A percentile compares a stretch with the other conserved stretches of the same genome.
phyloP scores from a whole-genome alignment of 805 yeast genomes.

The Candida piceae region DNA sequence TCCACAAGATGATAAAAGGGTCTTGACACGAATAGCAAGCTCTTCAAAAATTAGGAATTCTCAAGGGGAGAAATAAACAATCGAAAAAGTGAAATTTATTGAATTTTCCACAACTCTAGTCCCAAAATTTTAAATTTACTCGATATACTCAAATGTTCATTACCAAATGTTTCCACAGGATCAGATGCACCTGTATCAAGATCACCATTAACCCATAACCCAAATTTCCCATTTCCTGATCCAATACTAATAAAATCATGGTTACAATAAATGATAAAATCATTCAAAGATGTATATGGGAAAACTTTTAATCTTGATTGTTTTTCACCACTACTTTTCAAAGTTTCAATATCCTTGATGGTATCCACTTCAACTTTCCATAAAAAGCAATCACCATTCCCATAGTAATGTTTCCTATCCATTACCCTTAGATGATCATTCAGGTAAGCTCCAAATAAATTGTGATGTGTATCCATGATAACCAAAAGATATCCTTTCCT shows the following conservation, averaged over 20 bases:
- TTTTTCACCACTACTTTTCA: slow-evolving; percentile 10
- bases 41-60: no score
- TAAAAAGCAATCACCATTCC: slow-evolving; percentile 92
- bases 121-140: slow-evolving; percentile 71
- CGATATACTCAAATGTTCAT: slow-evolving; percentile 54
- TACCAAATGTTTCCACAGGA: slow-evolving; percentile 81
- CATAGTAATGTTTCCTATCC: slow-evolving; percentile 72
- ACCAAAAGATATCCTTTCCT: slow-evolving; percentile 67
- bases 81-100: slow-evolving; percentile 5
- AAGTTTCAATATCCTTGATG: slow-evolving; percentile 23
- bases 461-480: slow-evolving; percentile 58
- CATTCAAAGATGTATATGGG: slow-evolving; percentile 85
- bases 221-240: slow-evolving; percentile 89
- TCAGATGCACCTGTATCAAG: slow-evolving; percentile 73
- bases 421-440: slow-evolving; percentile 70
- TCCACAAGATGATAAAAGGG: no score
- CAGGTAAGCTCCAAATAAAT: slow-evolving; percentile 71
- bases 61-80: no score
- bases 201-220: slow-evolving; percentile 79
- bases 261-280: slow-evolving; percentile 78
- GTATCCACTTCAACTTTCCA: slow-evolving; percentile 65
- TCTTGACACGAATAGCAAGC: no score
- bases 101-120: slow-evolving; percentile 82
- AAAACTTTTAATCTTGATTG: slow-evolving; percentile 66
- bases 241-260: slow-evolving; percentile 77